phyloP scores from a whole-genome alignment of 148 eudicot genomes.

The Cornus suecica region DNA sequence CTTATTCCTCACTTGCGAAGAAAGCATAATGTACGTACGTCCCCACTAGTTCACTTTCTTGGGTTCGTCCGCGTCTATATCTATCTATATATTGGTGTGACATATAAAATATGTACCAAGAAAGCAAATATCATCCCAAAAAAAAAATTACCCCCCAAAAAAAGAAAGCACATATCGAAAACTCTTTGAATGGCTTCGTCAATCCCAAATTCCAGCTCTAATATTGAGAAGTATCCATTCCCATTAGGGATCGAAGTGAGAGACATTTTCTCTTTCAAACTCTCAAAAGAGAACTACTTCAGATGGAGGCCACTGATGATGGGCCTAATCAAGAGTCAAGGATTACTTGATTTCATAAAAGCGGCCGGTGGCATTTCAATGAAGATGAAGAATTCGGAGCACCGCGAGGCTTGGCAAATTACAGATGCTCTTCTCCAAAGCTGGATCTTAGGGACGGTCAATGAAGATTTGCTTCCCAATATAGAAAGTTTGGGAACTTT shows the following conservation, averaged over 20 bases:
- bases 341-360: not conserved
- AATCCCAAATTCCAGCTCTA: too few relatives aligned
- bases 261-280: not conserved
- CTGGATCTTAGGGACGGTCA: not conserved
- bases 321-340: not conserved
- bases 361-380: not conserved
- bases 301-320: not conserved
- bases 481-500: not conserved
- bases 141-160: too few relatives aligned
- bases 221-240: not conserved
- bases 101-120: too few relatives aligned
- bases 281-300: not conserved
- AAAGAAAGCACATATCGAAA: too few relatives aligned
- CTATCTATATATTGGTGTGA: too few relatives aligned
- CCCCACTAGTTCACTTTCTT: too few relatives aligned
- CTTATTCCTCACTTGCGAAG: too few relatives aligned
- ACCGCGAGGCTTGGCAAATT: not conserved
- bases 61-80: too few relatives aligned
- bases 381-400: not conserved
- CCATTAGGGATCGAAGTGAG: not conserved
- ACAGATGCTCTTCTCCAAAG: not conserved
- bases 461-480: not conserved
- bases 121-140: too few relatives aligned
- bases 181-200: too few relatives aligned
- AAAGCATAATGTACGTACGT: too few relatives aligned